Base-by-base conservation (phyloP, 768 basidiomycete genomes). In the Leucocoprinus leucothites region DNA sequence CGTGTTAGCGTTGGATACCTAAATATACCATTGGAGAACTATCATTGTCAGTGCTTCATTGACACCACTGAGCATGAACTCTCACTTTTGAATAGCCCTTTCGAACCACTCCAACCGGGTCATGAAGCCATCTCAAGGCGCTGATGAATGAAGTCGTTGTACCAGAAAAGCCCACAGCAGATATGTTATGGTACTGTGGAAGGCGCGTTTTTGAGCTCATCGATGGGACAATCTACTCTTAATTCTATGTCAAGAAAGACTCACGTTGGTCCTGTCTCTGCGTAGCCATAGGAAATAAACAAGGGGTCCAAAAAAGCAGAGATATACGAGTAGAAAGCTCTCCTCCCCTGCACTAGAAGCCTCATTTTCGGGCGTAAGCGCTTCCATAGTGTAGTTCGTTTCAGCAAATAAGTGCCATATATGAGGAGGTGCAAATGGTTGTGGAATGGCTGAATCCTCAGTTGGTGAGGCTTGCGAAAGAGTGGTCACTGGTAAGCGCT, bases 1-100 rank as follows among this genome's bases (percentile, higher is more conserved):
- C 47, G 54, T 1, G 54, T 43, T 11, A 56, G 16, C 1, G 58
- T 57, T 2, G 65, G 61, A 2, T 67, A 21, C 51, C 64, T 66
- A 61, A 69, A 71, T 9, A 62, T 56, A 7, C 56, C 52, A 48
- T 63, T 61, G 36, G 55, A 51, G 47, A 62, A 64, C 66, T 67
- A 19, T 1, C 3, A 54, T n/a, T 11, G 18, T 35, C 7, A 14
- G 14, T 25, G 34, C 26, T 22, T 4, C n/a, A 22, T 28, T 13
- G 18, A 22, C 16, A 16, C 41, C 16, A 3, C 3, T 36, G 16
- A 43, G n/a, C 4, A 11, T 22, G 8, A 34, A n/a, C 19, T 1
- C 47, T 43, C 16, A 48, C 54, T 41, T 43, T 48, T 16, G 11
- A 2, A 16, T 56, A 48, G n/a, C 31, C 54, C 28, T 44, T 19